Evolutionary conservation across 2,329 filamentous ascomycete species (phyloP).

Genomic region (Esteya vermicola): DNA sequence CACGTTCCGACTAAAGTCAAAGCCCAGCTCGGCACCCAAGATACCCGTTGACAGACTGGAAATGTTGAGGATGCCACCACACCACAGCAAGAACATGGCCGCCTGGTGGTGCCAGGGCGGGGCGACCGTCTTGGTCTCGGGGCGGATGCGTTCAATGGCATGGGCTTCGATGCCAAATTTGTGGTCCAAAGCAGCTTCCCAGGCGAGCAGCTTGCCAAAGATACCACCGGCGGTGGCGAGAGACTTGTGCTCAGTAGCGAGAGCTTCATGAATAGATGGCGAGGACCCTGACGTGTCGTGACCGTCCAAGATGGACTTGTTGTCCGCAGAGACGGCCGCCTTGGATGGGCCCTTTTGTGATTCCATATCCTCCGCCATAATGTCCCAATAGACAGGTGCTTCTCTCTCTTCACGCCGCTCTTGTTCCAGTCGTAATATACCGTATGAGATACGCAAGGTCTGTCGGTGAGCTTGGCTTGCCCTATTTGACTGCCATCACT

Average conservation of each 20-base stretch:
- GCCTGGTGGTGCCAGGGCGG: slow-evolving; percentile 25
- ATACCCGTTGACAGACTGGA: slow-evolving; percentile 37
- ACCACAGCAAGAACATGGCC: slow-evolving; percentile 37
- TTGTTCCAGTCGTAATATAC: no score
- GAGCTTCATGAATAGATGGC: not conserved
- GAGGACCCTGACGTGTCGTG: not conserved
- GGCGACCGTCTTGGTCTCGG: slow-evolving; percentile 26
- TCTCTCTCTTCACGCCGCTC: no score
- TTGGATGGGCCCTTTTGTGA: not conserved
- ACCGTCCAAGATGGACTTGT: not conserved
- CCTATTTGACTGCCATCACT: no score
- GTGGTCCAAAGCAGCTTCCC: slow-evolving; percentile 27
- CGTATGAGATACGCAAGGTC: no score
- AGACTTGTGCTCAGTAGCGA: not conserved
- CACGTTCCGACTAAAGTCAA: slow-evolving; percentile 28
- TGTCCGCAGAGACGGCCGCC: not conserved
- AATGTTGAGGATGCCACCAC: slow-evolving; percentile 33
- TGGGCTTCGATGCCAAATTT: slow-evolving; percentile 34
- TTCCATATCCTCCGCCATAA: not conserved
- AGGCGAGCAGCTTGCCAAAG: slow-evolving; percentile 21
- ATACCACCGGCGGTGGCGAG: slow-evolving; percentile 7
- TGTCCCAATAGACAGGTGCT: not conserved
- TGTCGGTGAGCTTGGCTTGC: no score
- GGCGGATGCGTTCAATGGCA: slow-evolving; percentile 27
- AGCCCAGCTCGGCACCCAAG: slow-evolving; percentile 31